Percentiles rank a stretch among this genome's conserved stretches.
These are phyloP conservation scores for Hymenoscyphus fraxineus DNA, from an alignment of 2,329 filamentous ascomycete genomes.

Conservation along the genomic window DNA sequence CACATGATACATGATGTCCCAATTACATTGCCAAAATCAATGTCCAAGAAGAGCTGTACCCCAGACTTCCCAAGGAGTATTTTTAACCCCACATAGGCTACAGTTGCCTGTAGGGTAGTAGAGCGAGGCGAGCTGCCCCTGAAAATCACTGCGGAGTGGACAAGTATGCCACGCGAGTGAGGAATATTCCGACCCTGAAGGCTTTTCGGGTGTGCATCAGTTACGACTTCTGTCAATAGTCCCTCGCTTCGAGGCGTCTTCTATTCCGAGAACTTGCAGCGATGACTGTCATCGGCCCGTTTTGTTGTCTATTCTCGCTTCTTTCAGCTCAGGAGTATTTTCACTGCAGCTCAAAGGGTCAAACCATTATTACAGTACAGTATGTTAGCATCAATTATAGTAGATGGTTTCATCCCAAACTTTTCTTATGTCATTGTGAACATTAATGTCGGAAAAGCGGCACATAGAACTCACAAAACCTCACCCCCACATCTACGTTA, in stretches of 20 bases:
- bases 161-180: conserved; percentile 7
- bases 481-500: conserved; percentile 2
- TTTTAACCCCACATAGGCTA: conserved; percentile 6
- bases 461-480: neutral
- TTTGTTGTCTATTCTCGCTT: neutral
- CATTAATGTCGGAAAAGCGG: neutral
- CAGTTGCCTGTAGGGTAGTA: neutral
- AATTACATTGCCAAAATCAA: neutral
- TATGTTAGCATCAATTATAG: neutral
- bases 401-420: neutral
- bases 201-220: neutral
- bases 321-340: neutral
- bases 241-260: neutral
- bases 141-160: conserved; percentile 7
- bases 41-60: conserved; percentile 4
- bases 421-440: neutral
- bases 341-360: neutral
- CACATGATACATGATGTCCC: neutral
- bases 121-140: neutral
- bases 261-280: neutral
- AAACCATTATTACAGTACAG: neutral
- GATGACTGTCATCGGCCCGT: neutral
- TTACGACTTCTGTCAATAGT: conserved; percentile 3
- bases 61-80: conserved; percentile 11
- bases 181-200: conserved; percentile 2